Evolutionary conservation across 495 filamentous ascomycete genomes (phyloP).

Genomic region (Aspergillus sclerotiicarbonarius): DNA sequence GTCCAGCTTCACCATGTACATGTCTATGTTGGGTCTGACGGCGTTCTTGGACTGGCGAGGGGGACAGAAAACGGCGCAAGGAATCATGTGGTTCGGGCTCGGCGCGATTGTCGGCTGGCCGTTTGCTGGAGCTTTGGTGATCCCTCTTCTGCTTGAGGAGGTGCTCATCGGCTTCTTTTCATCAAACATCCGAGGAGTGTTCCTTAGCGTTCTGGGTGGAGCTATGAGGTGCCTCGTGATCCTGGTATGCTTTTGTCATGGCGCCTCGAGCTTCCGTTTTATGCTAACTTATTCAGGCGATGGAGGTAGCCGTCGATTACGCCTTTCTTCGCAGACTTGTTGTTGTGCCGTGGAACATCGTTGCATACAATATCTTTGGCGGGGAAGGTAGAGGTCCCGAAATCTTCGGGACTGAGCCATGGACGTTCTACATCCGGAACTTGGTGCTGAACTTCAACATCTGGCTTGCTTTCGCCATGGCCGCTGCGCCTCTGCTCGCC

Average conservation of each 20-base stretch:
- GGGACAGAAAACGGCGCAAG: conserved; percentile 71
- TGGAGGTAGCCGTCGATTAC: conserved; percentile 66
- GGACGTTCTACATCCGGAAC: conserved; percentile 95
- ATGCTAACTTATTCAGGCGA: conserved; percentile 37
- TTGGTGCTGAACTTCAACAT: conserved; percentile 92
- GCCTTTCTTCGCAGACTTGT: conserved; percentile 79
- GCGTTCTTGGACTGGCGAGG: conserved; percentile 84
- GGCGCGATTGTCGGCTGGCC: conserved; percentile 93
- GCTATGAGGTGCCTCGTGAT: conserved; percentile 61
- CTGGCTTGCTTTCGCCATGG: conserved; percentile 84
- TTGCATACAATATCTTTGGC: conserved; percentile 92
- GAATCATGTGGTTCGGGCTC: conserved; percentile 90
- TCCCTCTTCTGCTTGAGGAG: conserved; percentile 84
- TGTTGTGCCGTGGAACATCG: conserved; percentile 85
- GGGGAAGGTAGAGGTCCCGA: conserved; percentile 74
- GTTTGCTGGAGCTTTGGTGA: conserved; percentile 76
- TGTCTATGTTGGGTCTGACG: conserved; percentile 78
- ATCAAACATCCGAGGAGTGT: conserved; percentile 52
- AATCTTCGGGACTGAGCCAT: conserved; percentile 95
- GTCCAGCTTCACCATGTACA: conserved; percentile 97
- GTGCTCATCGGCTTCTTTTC: conserved; percentile 59
- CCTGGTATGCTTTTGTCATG: conserved; percentile 55
- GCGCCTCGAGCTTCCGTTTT: conserved; percentile 1
- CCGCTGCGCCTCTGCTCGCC: conserved; percentile 61
- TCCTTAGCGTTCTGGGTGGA: conserved; percentile 64